Evolutionary conservation across 768 basidiomycete genomes (phyloP).

Genomic region (Chalciporus pseudorubinellus): DNA sequence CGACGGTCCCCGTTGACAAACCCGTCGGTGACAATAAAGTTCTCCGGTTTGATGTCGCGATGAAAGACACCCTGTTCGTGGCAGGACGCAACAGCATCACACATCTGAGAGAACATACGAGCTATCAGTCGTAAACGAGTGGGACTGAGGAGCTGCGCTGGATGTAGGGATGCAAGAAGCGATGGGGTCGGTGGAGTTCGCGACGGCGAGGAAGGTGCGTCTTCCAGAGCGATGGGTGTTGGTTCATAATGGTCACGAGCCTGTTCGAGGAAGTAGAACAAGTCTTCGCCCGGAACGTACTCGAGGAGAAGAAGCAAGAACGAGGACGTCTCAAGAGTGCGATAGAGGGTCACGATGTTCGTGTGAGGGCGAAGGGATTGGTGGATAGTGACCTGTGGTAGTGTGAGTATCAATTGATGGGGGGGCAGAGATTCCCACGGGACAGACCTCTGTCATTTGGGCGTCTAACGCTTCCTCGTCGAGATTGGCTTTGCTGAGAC

Average conservation of each 20-base stretch:
- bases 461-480: constrained; percentile 82
- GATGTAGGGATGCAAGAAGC: constrained; percentile 80
- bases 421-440: constrained; percentile 6
- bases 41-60: constrained; percentile 99
- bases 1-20: constrained; percentile 70
- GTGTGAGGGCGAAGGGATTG: constrained; percentile 86
- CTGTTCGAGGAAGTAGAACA: constrained; percentile 98
- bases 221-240: constrained; percentile 30
- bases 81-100: constrained; percentile 93
- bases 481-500: constrained; percentile 91
- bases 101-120: constrained; percentile 99
- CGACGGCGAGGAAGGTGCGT: constrained; percentile 32
- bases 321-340: constrained; percentile 87
- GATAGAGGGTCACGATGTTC: constrained; percentile 93
- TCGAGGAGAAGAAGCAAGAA: constrained; percentile 93
- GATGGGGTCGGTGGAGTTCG: constrained; percentile 92
- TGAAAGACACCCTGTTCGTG: constrained; percentile 91
- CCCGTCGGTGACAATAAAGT: constrained; percentile 92
- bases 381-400: constrained; percentile 85
- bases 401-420: constrained; percentile 9
- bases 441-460: constrained; percentile 83
- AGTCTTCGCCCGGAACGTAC: constrained; percentile 94
- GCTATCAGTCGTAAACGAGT: constrained; percentile 90
- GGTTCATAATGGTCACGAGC: constrained; percentile 81
- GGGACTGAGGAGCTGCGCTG: constrained; percentile 77